These are phyloP conservation scores for Hordeum marinum DNA, from an alignment of 176 grass and related monocot genomes.

Conservation along the genomic window DNA sequence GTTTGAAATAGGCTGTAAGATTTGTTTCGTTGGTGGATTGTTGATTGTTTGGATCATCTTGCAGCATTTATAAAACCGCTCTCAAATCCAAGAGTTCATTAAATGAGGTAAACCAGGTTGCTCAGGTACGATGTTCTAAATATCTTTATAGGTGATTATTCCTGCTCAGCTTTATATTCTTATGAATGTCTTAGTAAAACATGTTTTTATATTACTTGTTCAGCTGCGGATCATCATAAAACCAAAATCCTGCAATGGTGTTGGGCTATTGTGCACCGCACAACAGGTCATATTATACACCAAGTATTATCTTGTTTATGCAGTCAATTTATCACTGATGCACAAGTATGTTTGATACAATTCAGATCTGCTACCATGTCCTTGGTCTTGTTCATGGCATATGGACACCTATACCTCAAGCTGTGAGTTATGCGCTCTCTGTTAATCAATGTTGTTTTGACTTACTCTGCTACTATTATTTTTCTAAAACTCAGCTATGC, in stretches of 20 bases:
- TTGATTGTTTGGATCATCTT: slow-evolving; percentile 30
- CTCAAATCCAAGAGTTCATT: slow-evolving; percentile 72
- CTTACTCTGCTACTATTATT: slow-evolving; percentile 19
- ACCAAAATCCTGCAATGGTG: slow-evolving; percentile 76
- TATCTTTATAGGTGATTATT: slow-evolving; percentile 4
- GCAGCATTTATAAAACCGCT: slow-evolving; percentile 80
- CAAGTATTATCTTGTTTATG: slow-evolving; percentile 22
- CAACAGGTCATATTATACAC: slow-evolving; percentile 60
- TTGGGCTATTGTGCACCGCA: slow-evolving; percentile 83
- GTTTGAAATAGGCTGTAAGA: background rate
- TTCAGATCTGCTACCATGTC: slow-evolving; percentile 97
- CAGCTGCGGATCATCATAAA: slow-evolving; percentile 92
- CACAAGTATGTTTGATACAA: slow-evolving; percentile 26
- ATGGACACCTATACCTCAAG: slow-evolving; percentile 96
- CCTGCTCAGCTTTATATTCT: background rate
- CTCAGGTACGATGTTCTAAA: slow-evolving; percentile 59
- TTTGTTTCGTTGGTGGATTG: slow-evolving; percentile 17
- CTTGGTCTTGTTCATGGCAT: slow-evolving; percentile 98
- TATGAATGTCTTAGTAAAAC: slow-evolving; percentile 26
- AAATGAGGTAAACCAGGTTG: slow-evolving; percentile 86
- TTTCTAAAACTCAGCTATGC: slow-evolving; percentile 18
- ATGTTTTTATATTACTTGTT: slow-evolving; percentile 13
- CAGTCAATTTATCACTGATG: slow-evolving; percentile 22
- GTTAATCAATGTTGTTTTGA: slow-evolving; percentile 14
- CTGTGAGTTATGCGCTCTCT: slow-evolving; percentile 61